Percentiles rank a stretch among this genome's conserved stretches.
Evolutionary conservation across 139 green algal species (phyloP).

Genomic region (Ettlia oleoabundans): DNA sequence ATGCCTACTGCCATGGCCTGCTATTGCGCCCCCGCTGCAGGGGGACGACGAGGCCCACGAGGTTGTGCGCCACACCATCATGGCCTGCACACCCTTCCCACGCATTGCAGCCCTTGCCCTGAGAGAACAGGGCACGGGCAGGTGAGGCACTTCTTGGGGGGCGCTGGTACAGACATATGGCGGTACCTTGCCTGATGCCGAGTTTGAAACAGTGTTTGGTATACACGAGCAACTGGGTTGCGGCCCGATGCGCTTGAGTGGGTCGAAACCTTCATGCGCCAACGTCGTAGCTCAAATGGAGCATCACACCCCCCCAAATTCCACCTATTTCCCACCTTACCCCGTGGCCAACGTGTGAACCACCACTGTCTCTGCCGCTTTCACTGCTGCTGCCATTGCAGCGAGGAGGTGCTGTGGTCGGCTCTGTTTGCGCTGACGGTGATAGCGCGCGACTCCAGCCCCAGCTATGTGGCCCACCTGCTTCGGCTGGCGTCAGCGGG

Average conservation of each 20-base stretch:
- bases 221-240: no score
- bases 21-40: no score
- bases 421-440: constrained; percentile 45
- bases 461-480: constrained; percentile 19
- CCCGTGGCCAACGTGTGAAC: neutral
- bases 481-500: constrained; percentile 36
- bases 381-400: neutral
- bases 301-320: no score
- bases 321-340: no score
- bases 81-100: constrained; percentile 7
- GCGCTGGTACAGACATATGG: neutral
- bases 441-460: constrained; percentile 55
- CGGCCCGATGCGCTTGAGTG: no score
- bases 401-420: constrained; percentile 33
- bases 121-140: neutral
- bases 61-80: neutral
- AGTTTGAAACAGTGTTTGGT: no score
- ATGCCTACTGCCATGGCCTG: no score
- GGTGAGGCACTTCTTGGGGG: neutral
- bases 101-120: neutral
- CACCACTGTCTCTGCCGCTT: no score
- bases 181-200: no score
- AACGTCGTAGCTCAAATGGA: no score
- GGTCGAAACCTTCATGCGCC: no score
- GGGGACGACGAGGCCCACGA: constrained; percentile 18